Base-by-base conservation (phyloP, 2,329 filamentous ascomycete species). In the Botryotinia convoluta region DNA sequence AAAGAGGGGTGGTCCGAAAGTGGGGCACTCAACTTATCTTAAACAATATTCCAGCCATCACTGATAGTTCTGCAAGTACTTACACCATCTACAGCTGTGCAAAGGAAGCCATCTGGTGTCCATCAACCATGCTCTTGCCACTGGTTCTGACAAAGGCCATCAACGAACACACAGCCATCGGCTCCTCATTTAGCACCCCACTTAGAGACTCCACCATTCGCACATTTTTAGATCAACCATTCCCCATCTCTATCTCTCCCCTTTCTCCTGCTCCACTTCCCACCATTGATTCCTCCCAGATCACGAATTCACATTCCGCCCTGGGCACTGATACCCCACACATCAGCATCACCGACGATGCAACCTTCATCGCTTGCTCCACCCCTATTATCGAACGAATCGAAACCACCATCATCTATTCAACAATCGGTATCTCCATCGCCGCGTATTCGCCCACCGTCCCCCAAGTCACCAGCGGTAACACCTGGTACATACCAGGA, bases 11-110 rank as follows among this genome's bases (percentile, higher is more conserved):
- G n/a, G n/a, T n/a, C n/a, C n/a, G n/a, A n/a, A n/a, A n/a, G n/a
- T n/a, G n/a, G n/a, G n/a, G n/a, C n/a, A n/a, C n/a, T n/a, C n/a
- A n/a, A n/a, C n/a, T n/a, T n/a, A 14, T 12, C 3, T n/a, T n/a
- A n/a, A 42, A 9, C 20, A 10, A 35, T 22, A 35, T 37, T n/a
- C n/a, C 26, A 37, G 20, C 16, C 2, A 54, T 39, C 32, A 54
- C 26, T 26, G 10, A 32, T 9, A 18, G 14, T 37, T 71, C 59
- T 45, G 39, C 35, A 22, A 54, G 22, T 14, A 29, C 26, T 51
- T 63, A 71, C 20, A 71, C 59, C 5, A 10, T 63, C 5, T 62
- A 71, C 59, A 51, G n/a, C 7, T 71, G 44, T 51, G 59, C 39
- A 32, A 39, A 12, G 1, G 22, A 71, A 39, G 29, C 22, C 12